phyloP scores from a whole-genome alignment of 2,329 filamentous ascomycete genomes.

The Paraconiothyrium brasiliense region DNA sequence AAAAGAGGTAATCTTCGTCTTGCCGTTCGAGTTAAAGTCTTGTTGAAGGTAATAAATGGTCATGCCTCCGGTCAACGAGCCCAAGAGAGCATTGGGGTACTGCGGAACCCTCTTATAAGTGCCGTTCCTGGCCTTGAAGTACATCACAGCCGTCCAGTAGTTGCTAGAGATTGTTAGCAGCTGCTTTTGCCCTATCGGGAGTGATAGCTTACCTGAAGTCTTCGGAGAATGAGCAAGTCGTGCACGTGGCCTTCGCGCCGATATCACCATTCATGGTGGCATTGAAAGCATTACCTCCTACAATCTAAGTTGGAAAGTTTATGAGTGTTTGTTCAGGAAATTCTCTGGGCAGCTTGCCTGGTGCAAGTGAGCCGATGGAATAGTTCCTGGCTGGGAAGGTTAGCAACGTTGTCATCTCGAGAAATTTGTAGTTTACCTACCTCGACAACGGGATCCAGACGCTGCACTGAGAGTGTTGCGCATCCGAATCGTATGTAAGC shows the following conservation, averaged over 20 bases:
- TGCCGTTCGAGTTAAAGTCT: conserved; percentile 50
- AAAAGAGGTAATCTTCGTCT: conserved; percentile 39
- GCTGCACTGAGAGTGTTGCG: conserved; percentile 35
- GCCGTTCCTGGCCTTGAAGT: conserved; percentile 41
- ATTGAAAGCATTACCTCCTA: conserved; percentile 35
- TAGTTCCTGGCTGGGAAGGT: conserved; percentile 21
- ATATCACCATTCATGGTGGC: conserved; percentile 34
- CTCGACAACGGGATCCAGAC: conserved; percentile 38
- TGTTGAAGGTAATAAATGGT: conserved; percentile 45
- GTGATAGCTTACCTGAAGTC: conserved; percentile 18
- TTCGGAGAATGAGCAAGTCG: conserved; percentile 35
- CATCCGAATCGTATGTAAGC: conserved; percentile 38
- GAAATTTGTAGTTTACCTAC: not conserved
- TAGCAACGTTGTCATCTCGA: not conserved
- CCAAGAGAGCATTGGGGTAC: conserved; percentile 32
- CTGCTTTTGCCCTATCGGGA: no score
- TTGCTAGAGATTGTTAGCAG: conserved; percentile 19
- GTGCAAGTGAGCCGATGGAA: conserved; percentile 32
- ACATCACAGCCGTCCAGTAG: conserved; percentile 36
- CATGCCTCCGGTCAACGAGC: conserved; percentile 43
- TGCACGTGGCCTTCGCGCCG: conserved; percentile 34
- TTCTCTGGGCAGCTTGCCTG: conserved; percentile 15
- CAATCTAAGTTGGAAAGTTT: conserved; percentile 23
- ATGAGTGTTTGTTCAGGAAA: conserved; percentile 13
- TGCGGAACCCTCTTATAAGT: conserved; percentile 40